Evolutionary conservation across 495 filamentous ascomycete species (phyloP), one percentile per base, ranked within the genome.

Genomic region (Penicillium argentinense): DNA sequence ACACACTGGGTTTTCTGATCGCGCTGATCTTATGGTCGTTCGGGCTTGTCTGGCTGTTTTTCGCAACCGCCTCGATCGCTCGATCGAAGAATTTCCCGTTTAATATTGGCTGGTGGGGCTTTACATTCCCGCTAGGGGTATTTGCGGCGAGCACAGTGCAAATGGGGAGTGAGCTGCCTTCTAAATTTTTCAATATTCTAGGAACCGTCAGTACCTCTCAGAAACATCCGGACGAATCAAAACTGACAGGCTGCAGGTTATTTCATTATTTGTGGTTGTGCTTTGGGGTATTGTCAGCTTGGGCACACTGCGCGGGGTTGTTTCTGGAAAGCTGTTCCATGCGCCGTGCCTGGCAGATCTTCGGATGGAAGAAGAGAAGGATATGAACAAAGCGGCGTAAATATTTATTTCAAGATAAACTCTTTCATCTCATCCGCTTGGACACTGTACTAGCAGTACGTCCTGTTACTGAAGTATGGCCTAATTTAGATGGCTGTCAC

Each of bases 91-190:
- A 51, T 9, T 84, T 85, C 38, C 80, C 82, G 0, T 85, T 85
- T 58, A 85, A 84, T 42, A 78, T 84, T 54, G 82, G 82, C 1
- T 85, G 82, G 81, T 86, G 83, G 83, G 77, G 75, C 3, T 84
- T 85, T 39, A 81, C 73, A 2, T 86, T 85, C 41, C 82, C 82
- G 0, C 49, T 84, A 18, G 80, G 77, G 22, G 77, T 77, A n/a
- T 81, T 76, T 53, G 69, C 80, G 0, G 54, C 68, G 4, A 67
- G 69, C 18, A 83, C 82, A 1, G 64, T 59, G 9, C 57, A 68
- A 33, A 49, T 84, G 6, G 79, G 68, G 3, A 47, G 64, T 25
- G 78, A 80, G 48, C 55, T 82, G 28, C 64, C 66, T 1, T 83
- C 75, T 5, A 39, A 23, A 4, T 79, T 85, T 54, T 83, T 84